A percentile compares a stretch with the other conserved stretches of the same genome.
These are phyloP conservation scores for Bruguiera parviflora DNA, from an alignment of 345 rosid genomes.

Conservation along the genomic window DNA sequence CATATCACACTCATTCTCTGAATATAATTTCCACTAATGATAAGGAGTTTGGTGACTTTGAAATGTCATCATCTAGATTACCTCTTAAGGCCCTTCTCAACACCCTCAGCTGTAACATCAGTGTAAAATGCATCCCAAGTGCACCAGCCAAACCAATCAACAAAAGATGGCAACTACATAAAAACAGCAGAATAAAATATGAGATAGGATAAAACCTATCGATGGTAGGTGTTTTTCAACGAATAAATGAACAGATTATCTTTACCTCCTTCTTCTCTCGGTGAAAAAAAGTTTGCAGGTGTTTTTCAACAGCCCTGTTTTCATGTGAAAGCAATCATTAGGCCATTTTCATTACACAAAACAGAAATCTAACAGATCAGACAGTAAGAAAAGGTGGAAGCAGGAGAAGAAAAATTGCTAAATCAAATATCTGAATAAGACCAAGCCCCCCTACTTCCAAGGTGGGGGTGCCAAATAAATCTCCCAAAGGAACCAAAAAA, in stretches of 20 bases:
- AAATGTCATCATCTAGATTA: constrained; percentile 21
- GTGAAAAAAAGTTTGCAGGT: constrained; percentile 83
- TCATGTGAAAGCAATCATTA: background rate
- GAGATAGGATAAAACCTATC: background rate
- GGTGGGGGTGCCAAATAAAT: too few species aligned
- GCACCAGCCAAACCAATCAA: constrained; percentile 99
- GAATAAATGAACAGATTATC: background rate
- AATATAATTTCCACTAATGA: background rate
- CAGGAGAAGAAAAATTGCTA: too few species aligned
- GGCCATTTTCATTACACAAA: background rate
- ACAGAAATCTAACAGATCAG: background rate
- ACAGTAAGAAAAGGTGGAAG: too few species aligned
- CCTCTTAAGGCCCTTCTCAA: constrained; percentile 90
- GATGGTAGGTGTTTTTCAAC: too few species aligned
- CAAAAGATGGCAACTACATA: constrained; percentile 73
- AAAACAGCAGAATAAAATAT: constrained; percentile 16
- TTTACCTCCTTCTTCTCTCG: constrained; percentile 84
- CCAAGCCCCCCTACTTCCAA: too few species aligned
- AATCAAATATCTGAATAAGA: too few species aligned
- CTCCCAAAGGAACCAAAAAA: too few species aligned
- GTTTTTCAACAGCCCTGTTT: constrained; percentile 75
- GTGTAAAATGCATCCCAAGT: constrained; percentile 99
- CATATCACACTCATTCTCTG: background rate
- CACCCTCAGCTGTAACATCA: constrained; percentile 95
- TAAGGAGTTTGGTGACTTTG: constrained; percentile 6